Evolutionary conservation across 31 red algal genomes (phyloP).

Genomic region (Pterothamnion heteromorphum): DNA sequence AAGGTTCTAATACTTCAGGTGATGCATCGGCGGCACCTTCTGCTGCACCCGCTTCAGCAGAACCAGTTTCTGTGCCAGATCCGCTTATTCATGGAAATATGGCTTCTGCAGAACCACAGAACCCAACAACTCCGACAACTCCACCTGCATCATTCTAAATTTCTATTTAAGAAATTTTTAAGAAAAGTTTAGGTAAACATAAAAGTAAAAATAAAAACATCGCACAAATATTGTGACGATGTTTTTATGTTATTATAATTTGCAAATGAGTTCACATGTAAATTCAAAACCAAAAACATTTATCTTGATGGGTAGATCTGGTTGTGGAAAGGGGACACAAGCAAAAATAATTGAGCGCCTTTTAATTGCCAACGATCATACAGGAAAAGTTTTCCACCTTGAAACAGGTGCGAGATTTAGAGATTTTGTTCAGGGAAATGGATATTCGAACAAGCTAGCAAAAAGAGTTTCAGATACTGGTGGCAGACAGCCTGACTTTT

Average conservation of each 20-base stretch:
- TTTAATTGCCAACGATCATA: not conserved
- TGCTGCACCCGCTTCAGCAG: too few relatives aligned
- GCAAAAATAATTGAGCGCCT: not conserved
- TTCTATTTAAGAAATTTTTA: not conserved
- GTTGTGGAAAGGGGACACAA: constrained; percentile 1
- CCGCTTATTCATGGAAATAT: too few relatives aligned
- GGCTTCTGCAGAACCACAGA: too few relatives aligned
- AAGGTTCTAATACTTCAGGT: too few relatives aligned
- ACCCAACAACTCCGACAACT: not conserved
- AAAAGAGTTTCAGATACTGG: not conserved
- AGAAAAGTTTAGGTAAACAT: not conserved
- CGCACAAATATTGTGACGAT: not conserved
- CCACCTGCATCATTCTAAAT: not conserved
- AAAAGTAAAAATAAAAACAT: not conserved
- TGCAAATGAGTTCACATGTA: not conserved
- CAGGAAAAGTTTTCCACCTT: not conserved
- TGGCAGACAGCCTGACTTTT: constrained; percentile 10
- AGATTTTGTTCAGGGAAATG: not conserved
- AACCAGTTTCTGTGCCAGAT: too few relatives aligned
- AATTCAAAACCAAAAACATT: not conserved
- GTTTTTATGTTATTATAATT: not conserved
- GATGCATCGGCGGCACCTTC: too few relatives aligned
- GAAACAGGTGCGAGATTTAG: not conserved
- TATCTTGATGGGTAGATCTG: not conserved
- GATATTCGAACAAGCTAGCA: not conserved